These are phyloP conservation scores for Vigna reflexopilosa DNA, from an alignment of 306 rosid genomes.

Conservation along the genomic window DNA sequence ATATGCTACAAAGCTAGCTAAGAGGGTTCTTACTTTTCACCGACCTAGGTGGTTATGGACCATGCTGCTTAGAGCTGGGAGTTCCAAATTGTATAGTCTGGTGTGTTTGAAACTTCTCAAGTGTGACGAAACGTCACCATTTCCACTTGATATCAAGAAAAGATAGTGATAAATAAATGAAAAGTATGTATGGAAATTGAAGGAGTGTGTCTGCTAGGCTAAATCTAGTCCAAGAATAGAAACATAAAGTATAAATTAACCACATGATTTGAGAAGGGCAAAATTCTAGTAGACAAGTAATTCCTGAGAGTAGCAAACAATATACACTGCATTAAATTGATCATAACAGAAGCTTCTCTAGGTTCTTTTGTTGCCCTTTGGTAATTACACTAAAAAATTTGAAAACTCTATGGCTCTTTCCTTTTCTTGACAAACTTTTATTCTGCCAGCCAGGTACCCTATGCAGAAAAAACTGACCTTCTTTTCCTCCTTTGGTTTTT, in stretches of 20 bases:
- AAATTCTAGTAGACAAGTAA: constrained; percentile 48
- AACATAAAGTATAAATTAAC: constrained; percentile 44
- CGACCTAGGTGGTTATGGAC: constrained; percentile 42
- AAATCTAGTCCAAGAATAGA: constrained; percentile 40
- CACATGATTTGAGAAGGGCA: constrained; percentile 47
- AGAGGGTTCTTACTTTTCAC: constrained; percentile 42
- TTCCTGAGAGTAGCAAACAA: constrained; percentile 50
- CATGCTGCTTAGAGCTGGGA: constrained; percentile 46
- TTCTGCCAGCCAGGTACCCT: constrained; percentile 42
- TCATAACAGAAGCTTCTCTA: constrained; percentile 55
- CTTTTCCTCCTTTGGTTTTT: constrained; percentile 47
- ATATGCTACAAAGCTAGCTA: constrained; percentile 35
- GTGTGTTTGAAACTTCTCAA: constrained; percentile 41
- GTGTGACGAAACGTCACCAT: constrained; percentile 47
- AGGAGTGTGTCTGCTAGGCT: constrained; percentile 48
- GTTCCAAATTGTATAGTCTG: constrained; percentile 4
- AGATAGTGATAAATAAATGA: neutral
- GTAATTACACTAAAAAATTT: constrained; percentile 42
- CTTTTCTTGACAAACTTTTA: constrained; percentile 58
- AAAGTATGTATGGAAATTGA: constrained; percentile 47
- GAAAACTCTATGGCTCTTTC: constrained; percentile 45
- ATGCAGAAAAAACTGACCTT: constrained; percentile 42
- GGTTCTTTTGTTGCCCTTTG: constrained; percentile 45
- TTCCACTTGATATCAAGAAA: constrained; percentile 28
- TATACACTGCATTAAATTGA: constrained; percentile 54